These are phyloP conservation scores for Clonostachys solani DNA, from an alignment of 2,329 filamentous ascomycete genomes.

Conservation along the genomic window DNA sequence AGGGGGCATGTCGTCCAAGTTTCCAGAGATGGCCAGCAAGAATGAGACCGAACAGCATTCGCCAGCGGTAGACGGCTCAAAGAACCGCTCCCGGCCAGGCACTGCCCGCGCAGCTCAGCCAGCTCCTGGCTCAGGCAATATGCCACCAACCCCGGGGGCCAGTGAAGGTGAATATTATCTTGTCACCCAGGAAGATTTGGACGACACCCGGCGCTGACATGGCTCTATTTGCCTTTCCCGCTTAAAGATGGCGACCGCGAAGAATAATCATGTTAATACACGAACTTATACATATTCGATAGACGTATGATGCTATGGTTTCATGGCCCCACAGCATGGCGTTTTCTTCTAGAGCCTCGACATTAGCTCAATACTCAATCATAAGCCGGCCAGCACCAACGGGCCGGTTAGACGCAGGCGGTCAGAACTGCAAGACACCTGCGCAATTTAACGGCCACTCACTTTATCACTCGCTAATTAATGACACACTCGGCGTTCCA, in stretches of 20 bases:
- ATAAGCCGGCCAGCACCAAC: too few relatives aligned
- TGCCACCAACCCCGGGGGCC: constrained; percentile 56
- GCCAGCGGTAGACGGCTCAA: constrained; percentile 19
- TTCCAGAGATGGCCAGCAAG: constrained; percentile 10
- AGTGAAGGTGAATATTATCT: constrained; percentile 55
- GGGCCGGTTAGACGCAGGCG: too few relatives aligned
- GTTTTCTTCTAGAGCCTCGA: too few relatives aligned
- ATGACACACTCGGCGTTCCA: neutral
- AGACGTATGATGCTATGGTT: too few relatives aligned
- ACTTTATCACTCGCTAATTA: neutral
- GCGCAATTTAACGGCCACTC: neutral
- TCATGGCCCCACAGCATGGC: too few relatives aligned
- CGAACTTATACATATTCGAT: neutral
- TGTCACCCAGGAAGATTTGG: constrained; percentile 12
- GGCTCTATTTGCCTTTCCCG: constrained; percentile 10
- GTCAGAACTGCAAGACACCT: too few relatives aligned
- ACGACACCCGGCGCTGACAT: constrained; percentile 22
- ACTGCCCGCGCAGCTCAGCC: constrained; percentile 46
- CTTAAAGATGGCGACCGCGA: constrained; percentile 30
- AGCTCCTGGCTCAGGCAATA: constrained; percentile 48
- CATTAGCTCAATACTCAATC: too few relatives aligned
- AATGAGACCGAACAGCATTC: constrained; percentile 6
- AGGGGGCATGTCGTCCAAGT: constrained; percentile 5
- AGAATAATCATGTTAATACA: constrained; percentile 15
- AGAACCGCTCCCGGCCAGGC: constrained; percentile 47